phyloP scores from a whole-genome alignment of 2,329 filamentous ascomycete species.

The Cercospora nicotianae region DNA sequence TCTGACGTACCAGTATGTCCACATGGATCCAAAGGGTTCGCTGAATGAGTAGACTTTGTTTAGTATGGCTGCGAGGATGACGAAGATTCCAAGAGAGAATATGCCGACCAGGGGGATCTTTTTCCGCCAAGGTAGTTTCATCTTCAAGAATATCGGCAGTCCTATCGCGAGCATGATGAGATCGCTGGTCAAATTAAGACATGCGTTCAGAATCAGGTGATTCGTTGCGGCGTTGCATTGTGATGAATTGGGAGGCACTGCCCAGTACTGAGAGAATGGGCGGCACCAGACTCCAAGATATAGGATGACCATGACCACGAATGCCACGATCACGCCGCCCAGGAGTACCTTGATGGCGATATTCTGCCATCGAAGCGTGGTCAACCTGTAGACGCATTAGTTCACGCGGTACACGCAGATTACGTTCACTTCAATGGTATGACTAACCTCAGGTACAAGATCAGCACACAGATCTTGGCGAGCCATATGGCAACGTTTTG shows the following conservation, averaged over 20 bases:
- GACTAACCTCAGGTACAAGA: slow-evolving; percentile 38
- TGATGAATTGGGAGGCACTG: slow-evolving; percentile 31
- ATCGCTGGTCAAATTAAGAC: slow-evolving; percentile 50
- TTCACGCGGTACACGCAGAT: neutral
- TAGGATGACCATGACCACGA: slow-evolving; percentile 43
- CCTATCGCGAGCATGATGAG: slow-evolving; percentile 47
- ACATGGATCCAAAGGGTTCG: slow-evolving; percentile 56
- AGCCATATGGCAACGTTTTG: slow-evolving; percentile 42
- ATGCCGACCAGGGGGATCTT: slow-evolving; percentile 57
- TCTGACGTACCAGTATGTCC: slow-evolving; percentile 62
- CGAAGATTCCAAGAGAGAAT: slow-evolving; percentile 58
- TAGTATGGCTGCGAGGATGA: slow-evolving; percentile 58
- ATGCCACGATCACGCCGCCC: slow-evolving; percentile 39
- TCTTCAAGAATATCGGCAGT: slow-evolving; percentile 49
- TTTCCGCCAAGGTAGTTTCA: slow-evolving; percentile 45
- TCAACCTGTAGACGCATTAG: slow-evolving; percentile 31
- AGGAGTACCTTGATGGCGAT: slow-evolving; percentile 38
- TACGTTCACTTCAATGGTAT: neutral
- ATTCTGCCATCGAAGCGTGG: slow-evolving; percentile 40
- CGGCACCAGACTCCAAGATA: slow-evolving; percentile 45
- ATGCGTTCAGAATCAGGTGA: slow-evolving; percentile 42
- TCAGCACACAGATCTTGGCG: slow-evolving; percentile 42
- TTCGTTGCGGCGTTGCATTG: slow-evolving; percentile 46
- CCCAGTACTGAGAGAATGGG: slow-evolving; percentile 43
- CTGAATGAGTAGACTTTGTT: slow-evolving; percentile 64